Evolutionary conservation across 2,329 filamentous ascomycete genomes (phyloP), one percentile per base, ranked within the genome.

Genomic region (Xylariaceae sp.): DNA sequence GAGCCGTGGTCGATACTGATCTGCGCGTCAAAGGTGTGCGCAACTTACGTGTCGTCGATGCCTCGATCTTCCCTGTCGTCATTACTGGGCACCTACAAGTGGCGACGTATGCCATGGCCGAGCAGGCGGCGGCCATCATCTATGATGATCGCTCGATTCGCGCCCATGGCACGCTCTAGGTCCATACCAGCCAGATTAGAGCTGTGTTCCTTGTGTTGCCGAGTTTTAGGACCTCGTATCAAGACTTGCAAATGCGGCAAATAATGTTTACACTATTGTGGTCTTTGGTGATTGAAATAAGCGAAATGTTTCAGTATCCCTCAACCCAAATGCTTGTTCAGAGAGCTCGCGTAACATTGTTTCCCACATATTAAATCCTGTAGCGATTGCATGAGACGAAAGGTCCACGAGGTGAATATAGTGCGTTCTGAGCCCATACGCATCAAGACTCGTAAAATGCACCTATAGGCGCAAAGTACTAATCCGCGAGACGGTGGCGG

Each of bases 71-170:
- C 22, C 64, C 64, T 6, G 44, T 64, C 10, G 52, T 57, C 4
- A 47, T 67, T 12, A 57, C 56, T 21, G 61, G 55, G 6, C 61
- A 67, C 42, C 50, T 61, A 2, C 61, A 66, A 33, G 59, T 57
- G 0, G 55, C 63, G 3, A 39, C 66, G 6, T 68, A 68, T 54
- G 64, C 63, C 5, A 47, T 67, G 14, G 56, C 61, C 3, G 64
- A 67, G 43, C 62, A 67, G 33, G 64, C 63, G 16, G 64, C 60
- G 17, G 55, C 45, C 16, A 60, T 60, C n/a, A 57, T 61, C 22
- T n/a, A 19, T 4, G 20, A 41, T 16, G 27, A 8, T 16, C 27
- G 27, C 16, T 32, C 27, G 16, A 16, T 16, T 16, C 16, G 25
- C 14, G 25, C 25, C 8, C 25, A 14, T 29, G 14, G 25, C 25